Evolutionary conservation across 345 rosid species (phyloP), one percentile per base, ranked within the genome.

Genomic region (Brassica nigra): DNA sequence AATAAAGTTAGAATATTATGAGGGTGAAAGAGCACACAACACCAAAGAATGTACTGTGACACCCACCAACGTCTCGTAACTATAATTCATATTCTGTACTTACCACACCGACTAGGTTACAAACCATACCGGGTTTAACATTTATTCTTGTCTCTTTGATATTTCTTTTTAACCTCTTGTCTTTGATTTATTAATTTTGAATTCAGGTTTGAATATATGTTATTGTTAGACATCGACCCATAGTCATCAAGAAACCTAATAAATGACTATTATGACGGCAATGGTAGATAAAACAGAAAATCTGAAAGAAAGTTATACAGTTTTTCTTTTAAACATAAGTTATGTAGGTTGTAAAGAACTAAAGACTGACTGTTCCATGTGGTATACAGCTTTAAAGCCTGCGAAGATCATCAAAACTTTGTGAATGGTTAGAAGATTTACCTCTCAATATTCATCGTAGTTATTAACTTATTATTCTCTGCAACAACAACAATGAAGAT

Each of bases 1-100:
- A 57, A 76, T 76, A 71, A 57, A 76, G 74, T 67, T 76, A 59
- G 84, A 81, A 81, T 76, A 81, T 81, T 71, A 76, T 81, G 84
- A 81, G 59, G 73, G 84, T 76, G 80, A 81, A 81, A 81, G 76
- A 81, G 77, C 80, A 76, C 77, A 76, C 77, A 76, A 76, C 74
- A 76, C 80, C 74, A 81, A 81, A 76, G 80, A 81, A 81, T 81
- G 81, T 81, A 81, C 81, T 81, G 81, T 81, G 74, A 76, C 81
- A 81, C 80, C 70, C 65, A 81, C 84, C 74, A 81, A 71, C 74
- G 62, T 81, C 68, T 75, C 42, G 76, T 75, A 80, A 75, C 83
- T 75, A 70, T 70, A 55, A 74, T 61, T 6, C 80, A 75, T 80
- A 63, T 76, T 49, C 72, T 72, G 81, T 81, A 76, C 84, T 76